A percentile compares a stretch with the other conserved stretches of the same genome.
phyloP scores from a whole-genome alignment of 1,284 basidiomycete species.

The Tausonia pullulans region DNA sequence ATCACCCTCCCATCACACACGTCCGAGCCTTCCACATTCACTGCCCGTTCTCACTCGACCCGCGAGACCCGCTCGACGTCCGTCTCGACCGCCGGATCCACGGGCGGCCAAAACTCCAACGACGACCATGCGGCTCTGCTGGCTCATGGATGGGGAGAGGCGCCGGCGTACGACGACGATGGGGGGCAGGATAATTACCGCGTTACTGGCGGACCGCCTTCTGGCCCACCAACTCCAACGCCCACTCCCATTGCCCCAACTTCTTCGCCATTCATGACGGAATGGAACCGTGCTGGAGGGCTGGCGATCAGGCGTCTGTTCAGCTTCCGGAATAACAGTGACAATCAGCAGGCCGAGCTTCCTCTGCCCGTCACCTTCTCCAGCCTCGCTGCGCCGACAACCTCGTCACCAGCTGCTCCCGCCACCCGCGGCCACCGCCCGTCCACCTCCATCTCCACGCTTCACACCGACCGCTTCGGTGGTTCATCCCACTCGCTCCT shows the following conservation, averaged over 20 bases:
- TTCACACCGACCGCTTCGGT: background rate
- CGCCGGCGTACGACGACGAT: background rate
- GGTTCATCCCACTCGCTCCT: background rate
- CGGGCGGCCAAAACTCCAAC: too few species aligned
- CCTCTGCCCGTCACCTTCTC: background rate
- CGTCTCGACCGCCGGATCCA: too few species aligned
- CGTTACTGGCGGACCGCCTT: background rate
- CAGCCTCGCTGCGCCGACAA: background rate
- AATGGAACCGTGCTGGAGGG: too few species aligned
- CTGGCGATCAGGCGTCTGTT: background rate
- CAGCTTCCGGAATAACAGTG: background rate
- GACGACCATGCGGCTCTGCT: background rate
- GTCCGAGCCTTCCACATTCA: too few species aligned
- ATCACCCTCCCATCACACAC: too few species aligned
- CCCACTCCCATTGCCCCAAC: background rate
- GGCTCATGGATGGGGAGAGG: slow-evolving; percentile 1
- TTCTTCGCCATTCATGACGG: too few species aligned
- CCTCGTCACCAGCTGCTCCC: background rate
- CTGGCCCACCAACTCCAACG: background rate
- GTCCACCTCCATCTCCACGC: background rate
- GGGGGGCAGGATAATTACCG: background rate
- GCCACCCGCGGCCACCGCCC: background rate
- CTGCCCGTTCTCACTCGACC: too few species aligned
- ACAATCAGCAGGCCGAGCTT: background rate
- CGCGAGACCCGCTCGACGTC: too few species aligned